These are phyloP conservation scores for Lachnellula hyalina DNA, from an alignment of 2,329 filamentous ascomycete genomes.

Conservation along the genomic window DNA sequence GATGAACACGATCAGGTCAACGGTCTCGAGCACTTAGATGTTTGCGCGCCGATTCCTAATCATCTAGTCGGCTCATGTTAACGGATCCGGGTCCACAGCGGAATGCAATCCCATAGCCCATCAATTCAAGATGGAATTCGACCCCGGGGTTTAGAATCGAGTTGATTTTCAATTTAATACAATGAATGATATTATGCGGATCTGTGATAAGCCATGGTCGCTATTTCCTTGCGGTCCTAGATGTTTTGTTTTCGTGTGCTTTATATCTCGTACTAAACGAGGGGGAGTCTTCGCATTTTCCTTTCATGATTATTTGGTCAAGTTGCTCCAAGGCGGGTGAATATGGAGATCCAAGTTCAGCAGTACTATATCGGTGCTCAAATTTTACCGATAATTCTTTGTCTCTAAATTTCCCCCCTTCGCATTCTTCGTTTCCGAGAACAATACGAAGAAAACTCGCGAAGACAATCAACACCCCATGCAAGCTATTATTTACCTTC, in stretches of 20 bases:
- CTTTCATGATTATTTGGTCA: no score
- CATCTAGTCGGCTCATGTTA: no score
- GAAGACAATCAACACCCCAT: background rate
- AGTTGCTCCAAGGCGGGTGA: background rate
- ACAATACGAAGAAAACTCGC: constrained; percentile 11
- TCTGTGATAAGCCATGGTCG: background rate
- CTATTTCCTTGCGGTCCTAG: background rate
- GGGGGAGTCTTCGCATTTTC: no score
- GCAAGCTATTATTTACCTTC: background rate
- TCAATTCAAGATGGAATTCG: no score
- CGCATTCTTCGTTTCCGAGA: constrained; percentile 11
- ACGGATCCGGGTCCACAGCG: no score
- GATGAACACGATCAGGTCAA: background rate
- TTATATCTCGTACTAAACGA: no score
- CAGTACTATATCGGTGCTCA: background rate
- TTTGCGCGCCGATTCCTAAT: no score
- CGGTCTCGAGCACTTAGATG: no score
- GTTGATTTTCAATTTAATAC: no score
- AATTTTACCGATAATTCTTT: no score
- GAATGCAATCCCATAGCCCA: no score
- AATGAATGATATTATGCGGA: background rate
- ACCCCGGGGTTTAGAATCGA: no score
- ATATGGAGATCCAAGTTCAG: background rate
- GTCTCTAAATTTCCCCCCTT: background rate
- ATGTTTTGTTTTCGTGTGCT: background rate